Evolutionary conservation across 257 asterid genomes (phyloP).

Genomic region (Solanum piurae): DNA sequence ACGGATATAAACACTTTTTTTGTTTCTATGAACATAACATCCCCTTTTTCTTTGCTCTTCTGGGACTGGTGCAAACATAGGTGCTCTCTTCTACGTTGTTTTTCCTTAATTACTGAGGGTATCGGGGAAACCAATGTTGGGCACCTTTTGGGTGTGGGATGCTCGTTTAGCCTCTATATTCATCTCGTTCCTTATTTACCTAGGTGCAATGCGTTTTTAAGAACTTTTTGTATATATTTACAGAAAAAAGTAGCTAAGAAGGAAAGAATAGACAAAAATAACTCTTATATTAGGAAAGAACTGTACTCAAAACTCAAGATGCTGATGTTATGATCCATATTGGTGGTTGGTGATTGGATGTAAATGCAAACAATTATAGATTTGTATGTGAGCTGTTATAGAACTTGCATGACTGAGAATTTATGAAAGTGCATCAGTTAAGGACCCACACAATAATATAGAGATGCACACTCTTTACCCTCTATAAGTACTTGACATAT

Average conservation of each 20-base stretch:
- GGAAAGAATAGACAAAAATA: not conserved
- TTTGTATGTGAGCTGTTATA: not conserved
- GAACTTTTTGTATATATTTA: not conserved
- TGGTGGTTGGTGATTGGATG: slow-evolving; percentile 3
- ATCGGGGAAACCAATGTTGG: not conserved
- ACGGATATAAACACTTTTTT: not conserved
- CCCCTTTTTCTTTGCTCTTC: not conserved
- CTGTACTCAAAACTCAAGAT: not conserved
- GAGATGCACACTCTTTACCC: not conserved
- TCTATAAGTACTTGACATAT: slow-evolving; percentile 40
- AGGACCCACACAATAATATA: slow-evolving; percentile 12
- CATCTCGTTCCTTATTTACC: not conserved
- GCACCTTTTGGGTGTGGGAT: not conserved
- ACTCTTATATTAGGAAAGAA: not conserved
- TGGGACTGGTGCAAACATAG: not conserved
- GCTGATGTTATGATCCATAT: not conserved
- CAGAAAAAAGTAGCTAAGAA: not conserved
- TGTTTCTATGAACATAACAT: not conserved
- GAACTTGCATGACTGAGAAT: slow-evolving; percentile 19
- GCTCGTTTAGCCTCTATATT: not conserved
- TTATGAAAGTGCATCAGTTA: slow-evolving; percentile 23
- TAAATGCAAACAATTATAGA: not conserved
- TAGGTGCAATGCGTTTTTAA: not conserved
- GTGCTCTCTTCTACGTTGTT: not conserved
- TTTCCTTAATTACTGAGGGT: not conserved